These are phyloP conservation scores for Omphalotus guepiniiformis DNA, from an alignment of 768 basidiomycete species.

Conservation along the genomic window DNA sequence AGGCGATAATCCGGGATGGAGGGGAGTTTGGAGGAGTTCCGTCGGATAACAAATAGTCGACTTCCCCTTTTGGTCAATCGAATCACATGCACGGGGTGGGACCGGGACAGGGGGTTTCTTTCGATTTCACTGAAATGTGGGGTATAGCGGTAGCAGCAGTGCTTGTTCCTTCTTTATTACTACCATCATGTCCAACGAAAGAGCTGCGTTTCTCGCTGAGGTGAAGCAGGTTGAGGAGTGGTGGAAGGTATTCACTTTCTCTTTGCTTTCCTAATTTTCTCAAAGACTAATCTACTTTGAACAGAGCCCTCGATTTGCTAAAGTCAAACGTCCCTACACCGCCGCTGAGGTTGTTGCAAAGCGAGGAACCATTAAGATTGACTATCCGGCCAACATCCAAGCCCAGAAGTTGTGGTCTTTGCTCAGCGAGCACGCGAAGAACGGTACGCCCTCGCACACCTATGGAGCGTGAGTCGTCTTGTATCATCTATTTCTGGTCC, in stretches of 20 bases:
- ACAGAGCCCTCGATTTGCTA: slow-evolving; percentile 84
- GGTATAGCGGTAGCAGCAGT: slow-evolving; percentile 14
- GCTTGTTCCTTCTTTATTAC: slow-evolving; percentile 12
- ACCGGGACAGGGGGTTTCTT: slow-evolving; percentile 20
- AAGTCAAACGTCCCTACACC: slow-evolving; percentile 87
- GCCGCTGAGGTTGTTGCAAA: slow-evolving; percentile 93
- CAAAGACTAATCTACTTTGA: slow-evolving; percentile 9
- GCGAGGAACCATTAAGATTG: slow-evolving; percentile 80
- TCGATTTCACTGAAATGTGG: slow-evolving; percentile 12
- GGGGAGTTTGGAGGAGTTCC: neutral
- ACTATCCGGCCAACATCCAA: slow-evolving; percentile 80
- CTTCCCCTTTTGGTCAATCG: slow-evolving; percentile 7
- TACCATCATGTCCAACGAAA: slow-evolving; percentile 58
- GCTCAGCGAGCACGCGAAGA: slow-evolving; percentile 72
- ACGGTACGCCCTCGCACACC: slow-evolving; percentile 84
- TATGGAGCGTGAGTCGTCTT: slow-evolving; percentile 92
- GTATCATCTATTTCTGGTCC: neutral
- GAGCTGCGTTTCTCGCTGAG: slow-evolving; percentile 70
- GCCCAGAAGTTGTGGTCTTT: slow-evolving; percentile 84
- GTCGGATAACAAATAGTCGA: slow-evolving; percentile 1
- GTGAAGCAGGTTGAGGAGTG: slow-evolving; percentile 84
- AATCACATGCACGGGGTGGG: slow-evolving; percentile 46
- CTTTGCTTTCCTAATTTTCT: neutral
- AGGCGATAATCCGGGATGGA: too few relatives aligned
- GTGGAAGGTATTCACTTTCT: slow-evolving; percentile 68